Percentiles rank a stretch among this genome's conserved stretches.
Conservation (phyloP, 768 basidiomycete species). For the Tylopilus subfusipes region DNA sequence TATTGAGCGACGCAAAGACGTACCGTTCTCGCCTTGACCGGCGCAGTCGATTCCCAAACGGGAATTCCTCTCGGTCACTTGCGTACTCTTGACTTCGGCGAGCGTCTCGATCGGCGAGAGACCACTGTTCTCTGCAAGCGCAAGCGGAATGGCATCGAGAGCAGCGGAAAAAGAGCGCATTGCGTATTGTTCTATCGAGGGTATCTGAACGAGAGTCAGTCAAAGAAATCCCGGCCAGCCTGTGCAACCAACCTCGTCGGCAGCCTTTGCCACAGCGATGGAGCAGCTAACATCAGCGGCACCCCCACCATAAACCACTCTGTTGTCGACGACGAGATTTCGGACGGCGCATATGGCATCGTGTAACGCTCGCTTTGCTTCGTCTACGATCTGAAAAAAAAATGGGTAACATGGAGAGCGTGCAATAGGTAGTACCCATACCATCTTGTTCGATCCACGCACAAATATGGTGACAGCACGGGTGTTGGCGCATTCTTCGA, state of each 20-base stretch:
- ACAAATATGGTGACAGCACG: constrained; percentile 97
- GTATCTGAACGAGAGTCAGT: constrained; percentile 53
- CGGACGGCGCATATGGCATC: constrained; percentile 97
- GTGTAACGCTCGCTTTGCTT: constrained; percentile 96
- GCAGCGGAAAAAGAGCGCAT: constrained; percentile 99
- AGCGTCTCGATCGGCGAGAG: constrained; percentile 94
- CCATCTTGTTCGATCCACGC: constrained; percentile 99
- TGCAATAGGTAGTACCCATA: constrained; percentile 31
- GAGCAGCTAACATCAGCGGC: constrained; percentile 96
- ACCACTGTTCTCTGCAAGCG: constrained; percentile 97
- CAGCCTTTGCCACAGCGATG: constrained; percentile 89
- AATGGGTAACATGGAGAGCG: neutral
- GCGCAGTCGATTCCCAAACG: constrained; percentile 91
- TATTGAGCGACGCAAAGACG: constrained; percentile 19
- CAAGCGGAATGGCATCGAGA: constrained; percentile 91
- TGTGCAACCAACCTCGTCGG: constrained; percentile 68
- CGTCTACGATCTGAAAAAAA: constrained; percentile 83
- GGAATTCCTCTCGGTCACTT: constrained; percentile 81
- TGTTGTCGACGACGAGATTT: constrained; percentile 91
- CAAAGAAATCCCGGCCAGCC: neutral
- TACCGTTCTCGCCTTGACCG: constrained; percentile 82
- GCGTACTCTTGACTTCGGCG: constrained; percentile 91
- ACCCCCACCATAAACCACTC: constrained; percentile 97
- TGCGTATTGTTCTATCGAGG: constrained; percentile 98
- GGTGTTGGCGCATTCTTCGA: constrained; percentile 97